These are phyloP conservation scores for Pleurotus salmoneostramineus DNA, from an alignment of 768 basidiomycete genomes.

Conservation along the genomic window DNA sequence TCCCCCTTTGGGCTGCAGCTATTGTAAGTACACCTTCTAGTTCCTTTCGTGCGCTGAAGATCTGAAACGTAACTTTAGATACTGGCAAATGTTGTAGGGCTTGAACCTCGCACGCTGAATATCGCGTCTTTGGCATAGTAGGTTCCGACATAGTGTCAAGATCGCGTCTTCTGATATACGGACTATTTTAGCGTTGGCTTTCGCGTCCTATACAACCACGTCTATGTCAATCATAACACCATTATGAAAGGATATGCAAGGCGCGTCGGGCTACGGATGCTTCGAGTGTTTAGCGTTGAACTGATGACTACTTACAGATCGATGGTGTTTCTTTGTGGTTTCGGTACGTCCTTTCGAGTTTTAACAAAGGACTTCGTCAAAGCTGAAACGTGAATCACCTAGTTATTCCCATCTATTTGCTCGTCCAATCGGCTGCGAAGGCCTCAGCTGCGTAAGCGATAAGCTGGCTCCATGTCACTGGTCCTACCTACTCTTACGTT, in stretches of 20 bases:
- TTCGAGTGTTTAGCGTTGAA: no score
- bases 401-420: no score
- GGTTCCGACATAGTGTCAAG: conserved; percentile 6
- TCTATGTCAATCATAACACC: conserved; percentile 18
- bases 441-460: no score
- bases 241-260: conserved; percentile 1
- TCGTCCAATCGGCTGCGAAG: no score
- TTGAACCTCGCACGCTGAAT: conserved; percentile 26
- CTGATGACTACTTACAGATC: no score
- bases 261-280: background rate
- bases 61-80: conserved; percentile 14
- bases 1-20: conserved; percentile 30
- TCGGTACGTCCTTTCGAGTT: no score
- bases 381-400: no score
- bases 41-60: background rate
- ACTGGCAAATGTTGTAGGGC: conserved; percentile 24
- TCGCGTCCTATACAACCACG: conserved; percentile 17
- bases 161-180: background rate
- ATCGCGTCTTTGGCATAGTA: conserved; percentile 25
- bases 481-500: no score
- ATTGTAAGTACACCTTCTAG: conserved; percentile 15
- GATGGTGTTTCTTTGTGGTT: no score
- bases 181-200: conserved; percentile 4
- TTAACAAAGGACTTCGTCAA: no score
- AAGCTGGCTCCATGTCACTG: no score